Percentiles rank a stretch among this genome's conserved stretches.
Evolutionary conservation across 495 filamentous ascomycete genomes (phyloP).

Genomic region (Hypoxylon fragiforme): DNA sequence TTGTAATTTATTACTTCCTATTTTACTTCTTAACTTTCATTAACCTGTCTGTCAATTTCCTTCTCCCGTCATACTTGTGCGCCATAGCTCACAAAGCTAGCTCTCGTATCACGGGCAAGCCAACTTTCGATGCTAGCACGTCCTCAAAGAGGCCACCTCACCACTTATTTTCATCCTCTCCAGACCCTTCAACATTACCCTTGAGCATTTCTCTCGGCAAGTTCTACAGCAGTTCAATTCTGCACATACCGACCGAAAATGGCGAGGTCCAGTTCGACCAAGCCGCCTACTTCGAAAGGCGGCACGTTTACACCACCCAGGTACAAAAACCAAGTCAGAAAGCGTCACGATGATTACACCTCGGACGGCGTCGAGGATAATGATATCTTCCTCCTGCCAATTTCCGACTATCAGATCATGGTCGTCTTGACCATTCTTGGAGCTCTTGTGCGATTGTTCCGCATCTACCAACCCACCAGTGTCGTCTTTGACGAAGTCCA

Average conservation of each 20-base stretch:
- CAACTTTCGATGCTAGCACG: conserved; percentile 2
- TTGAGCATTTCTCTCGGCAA: no score
- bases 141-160: conserved; percentile 23
- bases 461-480: conserved; percentile 93
- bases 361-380: conserved; percentile 70
- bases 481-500: conserved; percentile 99
- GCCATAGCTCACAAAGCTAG: conserved; percentile 8
- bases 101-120: conserved; percentile 5
- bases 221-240: background rate
- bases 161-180: conserved; percentile 19
- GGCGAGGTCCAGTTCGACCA: conserved; percentile 47
- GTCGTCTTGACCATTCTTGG: conserved; percentile 73
- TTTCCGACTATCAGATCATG: conserved; percentile 79
- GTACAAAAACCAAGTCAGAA: conserved; percentile 39
- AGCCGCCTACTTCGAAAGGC: conserved; percentile 43
- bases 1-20: conserved; percentile 46
- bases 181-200: conserved; percentile 1
- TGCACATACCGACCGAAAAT: conserved; percentile 34
- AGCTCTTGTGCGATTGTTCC: conserved; percentile 81
- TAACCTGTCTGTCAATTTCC: conserved; percentile 36
- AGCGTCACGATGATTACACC: conserved; percentile 58
- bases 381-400: conserved; percentile 73
- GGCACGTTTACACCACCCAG: conserved; percentile 30
- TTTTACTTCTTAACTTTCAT: conserved; percentile 52
- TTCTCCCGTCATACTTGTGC: conserved; percentile 25